Conservation (phyloP, 1,139 yeast species). For the Zhuliangozyma blackwelliae region DNA sequence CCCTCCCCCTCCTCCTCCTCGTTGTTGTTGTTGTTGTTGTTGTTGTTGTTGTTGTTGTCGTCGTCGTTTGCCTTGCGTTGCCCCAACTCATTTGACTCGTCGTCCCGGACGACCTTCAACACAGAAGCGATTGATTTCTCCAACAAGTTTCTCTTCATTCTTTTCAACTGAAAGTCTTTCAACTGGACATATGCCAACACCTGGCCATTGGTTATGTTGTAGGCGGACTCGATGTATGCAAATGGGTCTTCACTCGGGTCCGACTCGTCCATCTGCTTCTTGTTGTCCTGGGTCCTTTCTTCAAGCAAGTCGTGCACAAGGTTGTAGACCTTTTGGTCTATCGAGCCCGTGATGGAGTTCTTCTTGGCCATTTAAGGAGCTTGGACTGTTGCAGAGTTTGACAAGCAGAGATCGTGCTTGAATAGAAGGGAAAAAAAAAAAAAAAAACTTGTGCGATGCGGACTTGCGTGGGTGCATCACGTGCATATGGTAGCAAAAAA, state of each 20-base stretch:
- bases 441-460: too few relatives aligned
- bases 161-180: constrained; percentile 59
- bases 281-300: constrained; percentile 45
- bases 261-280: constrained; percentile 18
- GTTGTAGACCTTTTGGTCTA: constrained; percentile 50
- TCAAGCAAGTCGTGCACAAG: constrained; percentile 49
- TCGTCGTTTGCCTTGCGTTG: constrained; percentile 28
- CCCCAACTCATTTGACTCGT: constrained; percentile 38
- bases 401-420: too few relatives aligned
- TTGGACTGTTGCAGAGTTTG: too few relatives aligned
- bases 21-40: constrained; percentile 5
- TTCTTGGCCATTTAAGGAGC: constrained; percentile 19
- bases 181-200: constrained; percentile 51
- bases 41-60: constrained; percentile 13
- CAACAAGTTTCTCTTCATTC: constrained; percentile 56
- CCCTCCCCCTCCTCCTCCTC: constrained; percentile 12
- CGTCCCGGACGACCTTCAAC: constrained; percentile 41
- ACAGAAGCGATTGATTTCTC: constrained; percentile 59
- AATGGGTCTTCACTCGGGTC: constrained; percentile 27
- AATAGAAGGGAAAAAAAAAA: too few relatives aligned
- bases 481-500: too few relatives aligned
- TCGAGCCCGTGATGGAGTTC: constrained; percentile 21
- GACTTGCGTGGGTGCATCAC: too few relatives aligned
- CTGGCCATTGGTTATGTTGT: constrained; percentile 49
- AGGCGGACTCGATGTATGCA: constrained; percentile 53